These are phyloP conservation scores for Kwoniella mangroviensis DNA, from an alignment of 768 basidiomycete species.

Conservation along the genomic window DNA sequence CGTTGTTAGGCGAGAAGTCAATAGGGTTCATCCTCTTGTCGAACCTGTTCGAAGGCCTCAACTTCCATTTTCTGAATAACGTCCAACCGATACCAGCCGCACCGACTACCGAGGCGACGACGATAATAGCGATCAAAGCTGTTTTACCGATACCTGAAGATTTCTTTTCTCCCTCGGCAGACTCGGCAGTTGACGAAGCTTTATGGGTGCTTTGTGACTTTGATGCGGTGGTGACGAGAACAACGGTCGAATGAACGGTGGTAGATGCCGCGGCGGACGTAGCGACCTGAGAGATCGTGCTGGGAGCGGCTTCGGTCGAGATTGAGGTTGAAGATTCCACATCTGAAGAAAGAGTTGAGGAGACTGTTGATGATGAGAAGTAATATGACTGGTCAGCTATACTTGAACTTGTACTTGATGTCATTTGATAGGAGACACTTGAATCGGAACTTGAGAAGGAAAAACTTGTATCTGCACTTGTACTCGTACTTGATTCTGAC, in stretches of 20 bases:
- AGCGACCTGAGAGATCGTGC: slow-evolving; percentile 3
- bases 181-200: slow-evolving; percentile 25
- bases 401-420: background rate
- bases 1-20: slow-evolving; percentile 51
- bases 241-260: slow-evolving; percentile 17
- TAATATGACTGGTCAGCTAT: background rate
- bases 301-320: slow-evolving; percentile 9
- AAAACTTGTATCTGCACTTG: background rate
- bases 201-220: slow-evolving; percentile 16
- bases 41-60: slow-evolving; percentile 50
- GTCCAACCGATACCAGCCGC: slow-evolving; percentile 47
- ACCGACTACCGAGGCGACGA: slow-evolving; percentile 51
- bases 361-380: slow-evolving; percentile 3
- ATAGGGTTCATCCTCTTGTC: slow-evolving; percentile 52
- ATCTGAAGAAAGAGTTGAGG: slow-evolving; percentile 11
- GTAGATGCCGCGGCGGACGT: slow-evolving; percentile 11
- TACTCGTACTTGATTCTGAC: background rate
- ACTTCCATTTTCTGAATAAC: slow-evolving; percentile 53
- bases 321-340: slow-evolving; percentile 4
- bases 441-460: background rate
- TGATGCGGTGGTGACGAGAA: slow-evolving; percentile 26
- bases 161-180: slow-evolving; percentile 23
- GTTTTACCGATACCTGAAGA: slow-evolving; percentile 44
- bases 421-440: background rate
- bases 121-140: slow-evolving; percentile 51